A percentile compares a stretch with the other conserved stretches of the same genome.
phyloP scores from a whole-genome alignment of 805 yeast species.

The Pichia paraexigua region DNA sequence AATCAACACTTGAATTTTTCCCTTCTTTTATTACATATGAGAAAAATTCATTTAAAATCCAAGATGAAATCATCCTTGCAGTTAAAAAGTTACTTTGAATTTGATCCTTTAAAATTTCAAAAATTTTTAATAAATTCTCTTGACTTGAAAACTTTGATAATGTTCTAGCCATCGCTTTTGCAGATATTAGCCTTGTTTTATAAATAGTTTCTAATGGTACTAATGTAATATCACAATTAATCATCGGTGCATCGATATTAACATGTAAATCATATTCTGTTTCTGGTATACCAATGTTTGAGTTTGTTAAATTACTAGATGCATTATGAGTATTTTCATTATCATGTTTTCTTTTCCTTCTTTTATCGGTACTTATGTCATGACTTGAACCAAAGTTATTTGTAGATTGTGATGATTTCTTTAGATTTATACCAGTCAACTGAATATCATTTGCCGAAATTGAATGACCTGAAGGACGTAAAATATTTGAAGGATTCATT shows the following conservation, averaged over 20 bases:
- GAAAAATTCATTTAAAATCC: slow-evolving; percentile 60
- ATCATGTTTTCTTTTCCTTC: slow-evolving; percentile 14
- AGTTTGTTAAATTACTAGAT: slow-evolving; percentile 2
- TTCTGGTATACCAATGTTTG: slow-evolving; percentile 36
- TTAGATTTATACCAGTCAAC: slow-evolving; percentile 21
- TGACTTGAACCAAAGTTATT: not conserved
- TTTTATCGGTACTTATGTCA: slow-evolving; percentile 12
- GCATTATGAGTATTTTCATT: slow-evolving; percentile 16
- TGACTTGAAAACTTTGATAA: slow-evolving; percentile 40
- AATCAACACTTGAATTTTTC: slow-evolving; percentile 17
- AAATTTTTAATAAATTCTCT: slow-evolving; percentile 32
- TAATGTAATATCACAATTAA: slow-evolving; percentile 82
- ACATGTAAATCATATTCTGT: slow-evolving; percentile 52
- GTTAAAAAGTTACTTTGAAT: slow-evolving; percentile 59
- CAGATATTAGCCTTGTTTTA: slow-evolving; percentile 66
- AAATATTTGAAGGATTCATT: slow-evolving; percentile 66
- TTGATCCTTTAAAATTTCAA: slow-evolving; percentile 27
- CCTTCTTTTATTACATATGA: slow-evolving; percentile 22
- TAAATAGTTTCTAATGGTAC: slow-evolving; percentile 70
- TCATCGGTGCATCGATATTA: slow-evolving; percentile 89
- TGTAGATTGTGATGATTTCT: slow-evolving; percentile 8
- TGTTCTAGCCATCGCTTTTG: slow-evolving; percentile 65
- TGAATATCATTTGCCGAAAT: slow-evolving; percentile 24
- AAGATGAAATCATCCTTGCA: slow-evolving; percentile 63
- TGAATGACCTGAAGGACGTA: slow-evolving; percentile 70